These are phyloP conservation scores for Quillaja saponaria DNA, from an alignment of 306 rosid species.

Conservation along the genomic window DNA sequence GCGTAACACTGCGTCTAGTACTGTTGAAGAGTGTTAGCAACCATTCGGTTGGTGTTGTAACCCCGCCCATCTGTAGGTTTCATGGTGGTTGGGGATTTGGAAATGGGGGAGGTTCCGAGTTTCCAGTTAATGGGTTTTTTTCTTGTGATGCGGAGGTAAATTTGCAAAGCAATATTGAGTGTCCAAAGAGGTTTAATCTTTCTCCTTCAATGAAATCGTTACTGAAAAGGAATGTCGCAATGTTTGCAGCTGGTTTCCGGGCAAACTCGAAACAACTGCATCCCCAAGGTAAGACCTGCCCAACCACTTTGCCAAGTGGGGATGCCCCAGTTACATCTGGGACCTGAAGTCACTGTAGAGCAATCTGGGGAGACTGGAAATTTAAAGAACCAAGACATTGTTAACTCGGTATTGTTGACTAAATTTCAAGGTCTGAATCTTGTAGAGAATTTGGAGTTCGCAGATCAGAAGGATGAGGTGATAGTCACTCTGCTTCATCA, in stretches of 20 bases:
- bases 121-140: slow-evolving; percentile 49
- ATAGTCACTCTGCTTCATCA: slow-evolving; percentile 70
- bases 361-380: slow-evolving; percentile 51
- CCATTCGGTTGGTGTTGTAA: slow-evolving; percentile 50
- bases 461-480: slow-evolving; percentile 88
- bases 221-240: slow-evolving; percentile 82
- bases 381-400: slow-evolving; percentile 63
- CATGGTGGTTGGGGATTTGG: slow-evolving; percentile 98
- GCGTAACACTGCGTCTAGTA: slow-evolving; percentile 24
- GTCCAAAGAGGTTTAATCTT: slow-evolving; percentile 87
- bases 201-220: slow-evolving; percentile 83
- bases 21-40: slow-evolving; percentile 46
- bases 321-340: slow-evolving; percentile 48
- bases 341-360: slow-evolving; percentile 41
- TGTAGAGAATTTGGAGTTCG: slow-evolving; percentile 74
- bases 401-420: slow-evolving; percentile 68
- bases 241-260: slow-evolving; percentile 94
- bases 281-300: slow-evolving; percentile 37
- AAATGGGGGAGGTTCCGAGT: slow-evolving; percentile 61
- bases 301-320: slow-evolving; percentile 36
- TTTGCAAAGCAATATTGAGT: slow-evolving; percentile 72
- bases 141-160: slow-evolving; percentile 56
- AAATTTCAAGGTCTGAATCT: slow-evolving; percentile 87
- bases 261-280: slow-evolving; percentile 70
- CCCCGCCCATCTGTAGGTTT: slow-evolving; percentile 71